These are phyloP conservation scores for Ceratocystis ficicola DNA, from an alignment of 2,329 filamentous ascomycete species.

Conservation along the genomic window DNA sequence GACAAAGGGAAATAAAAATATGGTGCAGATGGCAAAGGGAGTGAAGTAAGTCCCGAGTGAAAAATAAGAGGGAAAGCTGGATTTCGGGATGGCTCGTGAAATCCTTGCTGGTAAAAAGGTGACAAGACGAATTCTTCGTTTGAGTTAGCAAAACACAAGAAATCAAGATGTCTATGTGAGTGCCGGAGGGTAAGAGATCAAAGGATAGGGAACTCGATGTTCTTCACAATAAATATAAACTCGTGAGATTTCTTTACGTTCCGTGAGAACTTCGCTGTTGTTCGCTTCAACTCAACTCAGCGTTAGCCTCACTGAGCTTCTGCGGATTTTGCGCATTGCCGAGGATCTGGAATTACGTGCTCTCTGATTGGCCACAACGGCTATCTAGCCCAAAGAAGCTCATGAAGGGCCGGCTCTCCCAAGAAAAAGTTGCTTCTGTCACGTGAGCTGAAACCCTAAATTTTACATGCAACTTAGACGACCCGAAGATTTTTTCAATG, in stretches of 20 bases:
- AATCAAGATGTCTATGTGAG: background rate
- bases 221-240: background rate
- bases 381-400: conserved; percentile 9
- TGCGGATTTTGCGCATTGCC: conserved; percentile 32
- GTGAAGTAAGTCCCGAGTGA: background rate
- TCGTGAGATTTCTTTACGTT: background rate
- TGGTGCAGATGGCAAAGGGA: background rate
- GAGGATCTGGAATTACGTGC: conserved; percentile 39
- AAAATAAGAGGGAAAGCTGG: conserved; percentile 4
- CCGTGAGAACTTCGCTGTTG: background rate
- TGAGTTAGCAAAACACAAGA: background rate
- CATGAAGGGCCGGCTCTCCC: conserved; percentile 11
- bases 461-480: background rate
- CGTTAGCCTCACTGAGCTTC: background rate
- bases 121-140: background rate
- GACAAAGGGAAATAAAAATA: conserved; percentile 11
- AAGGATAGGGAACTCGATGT: background rate
- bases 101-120: conserved; percentile 4
- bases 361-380: conserved; percentile 34
- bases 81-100: conserved; percentile 12
- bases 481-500: background rate
- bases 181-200: background rate
- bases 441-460: background rate
- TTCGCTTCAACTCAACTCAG: conserved; percentile 4
- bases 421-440: background rate